phyloP scores from a whole-genome alignment of 2,329 filamentous ascomycete species.

The Claviceps sp. region DNA sequence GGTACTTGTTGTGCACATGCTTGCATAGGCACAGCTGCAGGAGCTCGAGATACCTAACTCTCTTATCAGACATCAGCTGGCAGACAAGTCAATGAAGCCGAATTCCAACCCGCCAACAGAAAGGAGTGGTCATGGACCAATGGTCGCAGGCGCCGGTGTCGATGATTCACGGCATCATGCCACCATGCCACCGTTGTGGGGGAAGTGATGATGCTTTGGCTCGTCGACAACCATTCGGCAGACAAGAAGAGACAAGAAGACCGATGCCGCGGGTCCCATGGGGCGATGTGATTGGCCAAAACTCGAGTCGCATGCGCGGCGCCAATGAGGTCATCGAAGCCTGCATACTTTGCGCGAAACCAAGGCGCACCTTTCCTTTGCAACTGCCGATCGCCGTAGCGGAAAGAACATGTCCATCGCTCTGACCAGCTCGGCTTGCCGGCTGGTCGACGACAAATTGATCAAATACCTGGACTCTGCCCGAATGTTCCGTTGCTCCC shows the following conservation, averaged over 20 bases:
- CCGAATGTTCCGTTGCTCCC: background rate
- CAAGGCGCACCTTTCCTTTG: background rate
- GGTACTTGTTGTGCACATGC: no score
- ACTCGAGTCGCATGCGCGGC: background rate
- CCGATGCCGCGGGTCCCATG: background rate
- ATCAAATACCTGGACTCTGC: background rate
- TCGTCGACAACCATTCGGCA: background rate
- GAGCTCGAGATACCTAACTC: no score
- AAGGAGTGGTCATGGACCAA: no score
- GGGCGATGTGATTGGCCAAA: background rate
- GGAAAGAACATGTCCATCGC: background rate
- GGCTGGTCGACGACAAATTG: background rate
- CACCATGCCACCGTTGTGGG: no score
- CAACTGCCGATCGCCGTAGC: conserved; percentile 5
- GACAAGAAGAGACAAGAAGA: background rate
- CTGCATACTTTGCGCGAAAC: background rate
- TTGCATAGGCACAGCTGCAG: no score
- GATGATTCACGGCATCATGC: no score
- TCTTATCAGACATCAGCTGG: no score
- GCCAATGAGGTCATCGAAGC: conserved; percentile 7
- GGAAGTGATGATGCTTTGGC: no score
- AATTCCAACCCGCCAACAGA: no score
- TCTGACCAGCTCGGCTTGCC: background rate
- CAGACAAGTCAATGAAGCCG: no score
- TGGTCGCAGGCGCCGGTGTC: no score